Evolutionary conservation across 1,284 basidiomycete species (phyloP), one percentile per base, ranked within the genome.

Genomic region (Leucoagaricus sp.): DNA sequence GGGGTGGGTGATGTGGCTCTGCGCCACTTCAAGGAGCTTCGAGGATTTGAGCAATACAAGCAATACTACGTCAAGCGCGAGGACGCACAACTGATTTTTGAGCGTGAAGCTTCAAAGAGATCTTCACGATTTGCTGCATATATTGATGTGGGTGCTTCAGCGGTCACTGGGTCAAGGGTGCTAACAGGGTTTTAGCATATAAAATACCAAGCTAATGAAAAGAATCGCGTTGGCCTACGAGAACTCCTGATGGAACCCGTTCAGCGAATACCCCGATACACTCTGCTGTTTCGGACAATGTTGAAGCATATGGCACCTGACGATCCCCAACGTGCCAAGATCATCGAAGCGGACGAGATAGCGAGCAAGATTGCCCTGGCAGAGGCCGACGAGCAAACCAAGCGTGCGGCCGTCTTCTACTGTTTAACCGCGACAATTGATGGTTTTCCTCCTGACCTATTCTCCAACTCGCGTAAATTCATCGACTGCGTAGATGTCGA

Each of bases 231-330:
- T 48, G 95, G 96, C 12, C 79, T 99, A 40, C 85, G 94, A 19
- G 96, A 99, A 71, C 84, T 99, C 41, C 80, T 99, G 41, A 98
- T 98, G 86, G 97, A 99, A 67, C 97, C 97, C n/a, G 93, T 98
- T n/a, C 97, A 99, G 71, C 88, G 97, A 26, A 94, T 99, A 61
- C 96, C 97, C 1, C 82, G 96, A 56, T 99, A 99, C 73, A 97
- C 94, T 1, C 80, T 99, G 23, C 81, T 99, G 61, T 93, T 98
- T 72, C 89, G 94, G 62, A 87, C 82, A 1, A 96, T 96, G 88
- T 79, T 94, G 64, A 94, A 94, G 71, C 83, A 89, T 65, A 91
- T 96, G 89, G 81, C 82, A 10, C 82, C 82, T 0, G 77, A 80
- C 45, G 93, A 96, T 64, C 80, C 84, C 1, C 93, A 95, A 65